Conservation (phyloP, 352 stramenopile genomes). For the Phytophthora capsici region DNA sequence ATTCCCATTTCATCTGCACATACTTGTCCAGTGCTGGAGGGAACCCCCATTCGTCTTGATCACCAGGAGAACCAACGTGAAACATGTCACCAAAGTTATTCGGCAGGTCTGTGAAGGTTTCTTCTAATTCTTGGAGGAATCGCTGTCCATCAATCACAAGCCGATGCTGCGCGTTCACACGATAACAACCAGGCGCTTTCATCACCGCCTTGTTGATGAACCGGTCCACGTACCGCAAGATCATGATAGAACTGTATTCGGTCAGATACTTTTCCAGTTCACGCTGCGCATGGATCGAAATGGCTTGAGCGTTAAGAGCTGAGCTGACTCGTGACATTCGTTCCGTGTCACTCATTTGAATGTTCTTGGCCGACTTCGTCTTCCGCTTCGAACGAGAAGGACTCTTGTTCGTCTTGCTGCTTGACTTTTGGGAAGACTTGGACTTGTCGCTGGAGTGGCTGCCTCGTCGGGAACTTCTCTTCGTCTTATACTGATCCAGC, state of each 20-base stretch:
- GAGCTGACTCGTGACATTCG: conserved; percentile 65
- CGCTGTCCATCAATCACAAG: conserved; percentile 75
- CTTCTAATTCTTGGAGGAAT: conserved; percentile 70
- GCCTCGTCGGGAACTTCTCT: conserved; percentile 20
- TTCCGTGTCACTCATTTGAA: conserved; percentile 52
- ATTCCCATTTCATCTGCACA: conserved; percentile 83
- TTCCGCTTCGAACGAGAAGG: conserved; percentile 38
- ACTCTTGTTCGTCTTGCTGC: conserved; percentile 23
- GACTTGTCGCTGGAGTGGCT: conserved; percentile 32
- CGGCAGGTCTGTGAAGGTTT: conserved; percentile 68
- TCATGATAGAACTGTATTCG: conserved; percentile 85
- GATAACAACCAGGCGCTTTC: conserved; percentile 74
- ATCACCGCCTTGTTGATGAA: conserved; percentile 79
- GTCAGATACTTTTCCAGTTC: conserved; percentile 70
- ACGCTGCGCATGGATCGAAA: conserved; percentile 75
- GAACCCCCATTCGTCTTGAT: conserved; percentile 61
- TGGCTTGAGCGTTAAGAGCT: conserved; percentile 65
- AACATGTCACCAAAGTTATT: conserved; percentile 62
- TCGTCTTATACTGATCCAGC: conserved; percentile 30
- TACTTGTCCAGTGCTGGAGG: conserved; percentile 71
- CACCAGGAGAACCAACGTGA: conserved; percentile 30
- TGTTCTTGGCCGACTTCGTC: conserved; percentile 46
- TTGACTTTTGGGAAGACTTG: conserved; percentile 32
- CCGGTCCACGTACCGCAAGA: conserved; percentile 80
- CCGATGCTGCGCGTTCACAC: conserved; percentile 49